Evolutionary conservation across 352 stramenopile species (phyloP).

Genomic region (Hyaloperonospora arabidopsidis): DNA sequence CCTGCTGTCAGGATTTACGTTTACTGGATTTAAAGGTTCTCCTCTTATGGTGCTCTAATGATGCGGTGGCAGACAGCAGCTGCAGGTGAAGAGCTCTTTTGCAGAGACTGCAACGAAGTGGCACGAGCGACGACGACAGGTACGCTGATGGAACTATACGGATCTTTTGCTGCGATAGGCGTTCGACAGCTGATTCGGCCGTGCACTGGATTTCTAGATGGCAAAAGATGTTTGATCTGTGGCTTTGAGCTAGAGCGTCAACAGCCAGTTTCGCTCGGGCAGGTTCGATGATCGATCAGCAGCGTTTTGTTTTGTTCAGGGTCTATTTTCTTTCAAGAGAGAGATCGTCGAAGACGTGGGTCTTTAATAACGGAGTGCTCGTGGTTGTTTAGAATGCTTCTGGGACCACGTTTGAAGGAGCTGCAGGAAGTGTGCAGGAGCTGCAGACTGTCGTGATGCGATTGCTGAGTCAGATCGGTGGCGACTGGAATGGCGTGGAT

Average conservation of each 20-base stretch:
- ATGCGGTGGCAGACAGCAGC: constrained; percentile 1
- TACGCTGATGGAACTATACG: constrained; percentile 11
- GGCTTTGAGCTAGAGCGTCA: constrained; percentile 43
- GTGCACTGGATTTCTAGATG: constrained; percentile 30
- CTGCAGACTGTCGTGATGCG: constrained; percentile 41
- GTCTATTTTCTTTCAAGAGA: no score
- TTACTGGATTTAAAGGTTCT: neutral
- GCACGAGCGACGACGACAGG: constrained; percentile 42
- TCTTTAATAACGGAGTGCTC: constrained; percentile 1
- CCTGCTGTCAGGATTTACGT: no score
- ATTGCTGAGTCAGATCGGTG: constrained; percentile 27
- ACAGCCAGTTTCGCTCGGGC: constrained; percentile 4
- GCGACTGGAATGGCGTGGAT: constrained; percentile 27
- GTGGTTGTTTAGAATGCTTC: constrained; percentile 4
- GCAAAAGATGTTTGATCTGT: constrained; percentile 58
- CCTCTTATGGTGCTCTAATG: neutral
- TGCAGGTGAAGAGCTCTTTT: constrained; percentile 33
- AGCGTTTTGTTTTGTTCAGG: neutral
- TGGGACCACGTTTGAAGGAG: neutral
- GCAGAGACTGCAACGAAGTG: constrained; percentile 55
- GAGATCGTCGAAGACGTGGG: no score
- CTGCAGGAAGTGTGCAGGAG: constrained; percentile 26
- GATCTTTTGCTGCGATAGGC: neutral
- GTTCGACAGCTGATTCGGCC: neutral
- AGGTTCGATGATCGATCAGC: constrained; percentile 7